Evolutionary conservation across 345 rosid species (phyloP).

Genomic region (Citrus trifoliata): DNA sequence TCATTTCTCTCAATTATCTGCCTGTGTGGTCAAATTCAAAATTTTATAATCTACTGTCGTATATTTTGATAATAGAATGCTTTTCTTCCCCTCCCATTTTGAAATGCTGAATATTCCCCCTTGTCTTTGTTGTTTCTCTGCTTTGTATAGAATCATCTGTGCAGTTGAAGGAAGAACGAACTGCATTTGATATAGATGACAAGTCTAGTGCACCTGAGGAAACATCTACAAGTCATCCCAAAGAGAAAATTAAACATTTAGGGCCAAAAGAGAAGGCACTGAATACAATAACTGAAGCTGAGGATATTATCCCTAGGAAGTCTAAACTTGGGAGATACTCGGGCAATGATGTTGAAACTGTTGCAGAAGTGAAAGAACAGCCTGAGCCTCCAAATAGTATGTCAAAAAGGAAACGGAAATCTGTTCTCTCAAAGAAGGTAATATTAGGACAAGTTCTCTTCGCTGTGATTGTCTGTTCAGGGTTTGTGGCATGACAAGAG

Average conservation of each 20-base stretch:
- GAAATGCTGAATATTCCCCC: background rate
- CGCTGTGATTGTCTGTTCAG: background rate
- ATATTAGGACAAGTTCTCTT: background rate
- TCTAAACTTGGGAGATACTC: slow-evolving; percentile 48
- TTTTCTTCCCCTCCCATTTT: background rate
- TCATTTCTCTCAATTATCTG: background rate
- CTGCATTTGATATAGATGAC: slow-evolving; percentile 40
- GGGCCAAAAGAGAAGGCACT: slow-evolving; percentile 42
- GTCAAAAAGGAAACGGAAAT: slow-evolving; percentile 55
- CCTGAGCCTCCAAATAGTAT: slow-evolving; percentile 32
- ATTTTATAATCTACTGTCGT: background rate
- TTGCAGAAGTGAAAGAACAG: slow-evolving; percentile 38
- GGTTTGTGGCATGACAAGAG: slow-evolving; percentile 9
- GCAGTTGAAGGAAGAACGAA: slow-evolving; percentile 66
- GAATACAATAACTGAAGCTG: slow-evolving; percentile 30
- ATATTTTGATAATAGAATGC: background rate
- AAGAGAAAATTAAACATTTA: slow-evolving; percentile 37
- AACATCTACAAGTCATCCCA: slow-evolving; percentile 38
- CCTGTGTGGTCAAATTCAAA: background rate
- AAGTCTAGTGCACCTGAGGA: slow-evolving; percentile 53
- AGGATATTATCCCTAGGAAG: slow-evolving; percentile 41
- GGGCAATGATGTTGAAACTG: slow-evolving; percentile 27
- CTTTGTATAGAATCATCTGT: slow-evolving; percentile 58
- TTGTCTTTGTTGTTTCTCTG: slow-evolving; percentile 8
- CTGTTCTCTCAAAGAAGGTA: slow-evolving; percentile 38